Evolutionary conservation across 2,329 filamentous ascomycete species (phyloP).

Genomic region (Trichophyton schoenleinii): DNA sequence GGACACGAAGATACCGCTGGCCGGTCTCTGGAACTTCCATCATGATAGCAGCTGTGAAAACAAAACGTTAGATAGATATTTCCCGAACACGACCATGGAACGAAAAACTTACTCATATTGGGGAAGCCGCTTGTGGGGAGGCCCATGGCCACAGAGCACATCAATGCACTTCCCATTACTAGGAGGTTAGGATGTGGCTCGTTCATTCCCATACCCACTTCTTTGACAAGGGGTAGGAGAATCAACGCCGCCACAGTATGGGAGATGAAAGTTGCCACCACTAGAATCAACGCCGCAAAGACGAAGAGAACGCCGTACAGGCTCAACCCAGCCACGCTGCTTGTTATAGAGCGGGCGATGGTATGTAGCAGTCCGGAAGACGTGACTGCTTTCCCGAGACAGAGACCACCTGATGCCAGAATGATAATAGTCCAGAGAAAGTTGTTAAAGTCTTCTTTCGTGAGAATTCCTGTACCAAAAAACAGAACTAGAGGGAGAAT

Average conservation of each 20-base stretch:
- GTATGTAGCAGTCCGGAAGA: slow-evolving; percentile 85
- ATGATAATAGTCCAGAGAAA: slow-evolving; percentile 99
- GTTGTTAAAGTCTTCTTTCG: slow-evolving; percentile 99
- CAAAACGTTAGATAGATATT: neutral
- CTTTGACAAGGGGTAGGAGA: slow-evolving; percentile 75
- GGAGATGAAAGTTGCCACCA: slow-evolving; percentile 94
- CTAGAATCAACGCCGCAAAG: slow-evolving; percentile 70
- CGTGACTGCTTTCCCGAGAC: slow-evolving; percentile 85
- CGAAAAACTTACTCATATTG: slow-evolving; percentile 76
- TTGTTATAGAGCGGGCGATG: slow-evolving; percentile 65
- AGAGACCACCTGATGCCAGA: slow-evolving; percentile 81
- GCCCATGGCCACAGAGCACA: slow-evolving; percentile 97
- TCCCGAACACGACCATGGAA: neutral
- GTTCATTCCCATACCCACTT: slow-evolving; percentile 74
- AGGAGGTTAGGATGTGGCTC: slow-evolving; percentile 86
- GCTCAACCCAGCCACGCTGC: slow-evolving; percentile 60
- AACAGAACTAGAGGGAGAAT: slow-evolving; percentile 93
- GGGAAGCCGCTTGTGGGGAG: slow-evolving; percentile 93
- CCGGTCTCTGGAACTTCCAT: slow-evolving; percentile 90
- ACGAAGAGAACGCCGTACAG: slow-evolving; percentile 78
- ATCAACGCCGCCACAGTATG: slow-evolving; percentile 95
- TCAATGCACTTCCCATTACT: slow-evolving; percentile 88
- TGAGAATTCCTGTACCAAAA: slow-evolving; percentile 90
- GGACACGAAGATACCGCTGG: slow-evolving; percentile 79
- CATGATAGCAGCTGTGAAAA: slow-evolving; percentile 78